These are phyloP conservation scores for Aspergillus udagawae DNA, from an alignment of 2,329 filamentous ascomycete species.

Conservation along the genomic window DNA sequence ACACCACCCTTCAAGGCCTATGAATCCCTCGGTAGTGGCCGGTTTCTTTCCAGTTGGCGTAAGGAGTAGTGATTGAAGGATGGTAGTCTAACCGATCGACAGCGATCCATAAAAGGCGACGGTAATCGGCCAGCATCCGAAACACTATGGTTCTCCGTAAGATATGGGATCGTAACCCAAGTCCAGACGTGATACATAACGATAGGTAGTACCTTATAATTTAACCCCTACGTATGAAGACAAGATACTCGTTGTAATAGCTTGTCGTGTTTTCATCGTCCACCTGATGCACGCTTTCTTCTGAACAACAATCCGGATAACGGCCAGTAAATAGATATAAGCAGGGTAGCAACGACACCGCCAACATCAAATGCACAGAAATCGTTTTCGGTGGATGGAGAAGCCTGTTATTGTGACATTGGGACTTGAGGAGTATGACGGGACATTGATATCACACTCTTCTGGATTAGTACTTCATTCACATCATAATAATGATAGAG, in stretches of 20 bases:
- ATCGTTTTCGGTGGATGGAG: not conserved
- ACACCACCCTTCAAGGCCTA: too few species aligned
- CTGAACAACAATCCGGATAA: not conserved
- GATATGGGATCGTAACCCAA: not conserved
- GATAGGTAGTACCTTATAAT: not conserved
- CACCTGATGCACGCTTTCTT: not conserved
- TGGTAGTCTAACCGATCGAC: slow-evolving; percentile 10
- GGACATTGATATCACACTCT: not conserved
- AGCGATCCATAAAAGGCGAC: slow-evolving; percentile 3
- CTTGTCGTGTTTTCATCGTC: not conserved
- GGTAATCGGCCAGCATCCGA: slow-evolving; percentile 15
- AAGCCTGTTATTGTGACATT: not conserved
- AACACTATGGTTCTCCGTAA: slow-evolving; percentile 1
- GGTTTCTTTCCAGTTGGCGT: not conserved
- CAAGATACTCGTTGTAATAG: not conserved
- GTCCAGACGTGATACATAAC: not conserved
- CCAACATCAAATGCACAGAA: not conserved
- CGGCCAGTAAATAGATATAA: not conserved
- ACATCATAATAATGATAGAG: too few species aligned
- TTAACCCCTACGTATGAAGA: not conserved
- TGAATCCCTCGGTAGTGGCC: too few species aligned
- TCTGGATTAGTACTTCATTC: too few species aligned
- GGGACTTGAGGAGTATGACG: not conserved
- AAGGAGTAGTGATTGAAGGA: not conserved
- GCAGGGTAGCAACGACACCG: not conserved